Percentiles rank a stretch among this genome's conserved stretches.
Conservation (phyloP, 2,329 filamentous ascomycete species). For the Xylaria sp. region DNA sequence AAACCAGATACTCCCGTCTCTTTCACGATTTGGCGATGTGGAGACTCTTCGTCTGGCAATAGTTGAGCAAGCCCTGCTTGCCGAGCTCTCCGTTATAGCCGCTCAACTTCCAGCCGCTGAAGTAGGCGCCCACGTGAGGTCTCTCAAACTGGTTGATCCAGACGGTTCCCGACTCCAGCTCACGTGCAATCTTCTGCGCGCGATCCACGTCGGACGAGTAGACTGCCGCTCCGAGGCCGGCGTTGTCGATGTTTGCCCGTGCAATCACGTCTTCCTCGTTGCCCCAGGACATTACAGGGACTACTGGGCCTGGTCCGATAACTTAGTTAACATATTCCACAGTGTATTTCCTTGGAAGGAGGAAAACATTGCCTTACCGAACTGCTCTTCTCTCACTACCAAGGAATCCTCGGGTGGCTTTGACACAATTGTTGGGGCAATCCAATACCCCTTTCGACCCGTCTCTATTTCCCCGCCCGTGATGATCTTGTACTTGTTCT, state of each 20-base stretch:
- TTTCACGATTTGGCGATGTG: slow-evolving; percentile 34
- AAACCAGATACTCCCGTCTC: background rate
- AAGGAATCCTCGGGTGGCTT: slow-evolving; percentile 58
- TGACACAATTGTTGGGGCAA: slow-evolving; percentile 61
- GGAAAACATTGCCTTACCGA: slow-evolving; percentile 53
- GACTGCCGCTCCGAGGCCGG: slow-evolving; percentile 74
- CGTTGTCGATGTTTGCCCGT: slow-evolving; percentile 86
- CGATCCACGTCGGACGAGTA: slow-evolving; percentile 56
- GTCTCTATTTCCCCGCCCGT: slow-evolving; percentile 47
- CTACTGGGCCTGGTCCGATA: slow-evolving; percentile 53
- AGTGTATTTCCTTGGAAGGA: background rate
- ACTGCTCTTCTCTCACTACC: slow-evolving; percentile 63
- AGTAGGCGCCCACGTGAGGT: slow-evolving; percentile 37
- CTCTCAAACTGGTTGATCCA: slow-evolving; percentile 57
- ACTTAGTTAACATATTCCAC: background rate
- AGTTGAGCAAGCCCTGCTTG: slow-evolving; percentile 38
- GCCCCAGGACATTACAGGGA: slow-evolving; percentile 64
- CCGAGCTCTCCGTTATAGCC: slow-evolving; percentile 40
- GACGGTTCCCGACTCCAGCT: slow-evolving; percentile 60
- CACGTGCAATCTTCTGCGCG: slow-evolving; percentile 54
- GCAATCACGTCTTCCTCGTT: slow-evolving; percentile 62
- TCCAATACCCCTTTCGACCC: slow-evolving; percentile 55
- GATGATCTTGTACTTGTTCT: slow-evolving; percentile 55
- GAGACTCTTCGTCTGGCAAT: slow-evolving; percentile 38
- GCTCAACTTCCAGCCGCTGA: slow-evolving; percentile 39